These are phyloP conservation scores for Scheffersomyces cryptocercus DNA, from an alignment of 1,139 yeast species.

Conservation along the genomic window DNA sequence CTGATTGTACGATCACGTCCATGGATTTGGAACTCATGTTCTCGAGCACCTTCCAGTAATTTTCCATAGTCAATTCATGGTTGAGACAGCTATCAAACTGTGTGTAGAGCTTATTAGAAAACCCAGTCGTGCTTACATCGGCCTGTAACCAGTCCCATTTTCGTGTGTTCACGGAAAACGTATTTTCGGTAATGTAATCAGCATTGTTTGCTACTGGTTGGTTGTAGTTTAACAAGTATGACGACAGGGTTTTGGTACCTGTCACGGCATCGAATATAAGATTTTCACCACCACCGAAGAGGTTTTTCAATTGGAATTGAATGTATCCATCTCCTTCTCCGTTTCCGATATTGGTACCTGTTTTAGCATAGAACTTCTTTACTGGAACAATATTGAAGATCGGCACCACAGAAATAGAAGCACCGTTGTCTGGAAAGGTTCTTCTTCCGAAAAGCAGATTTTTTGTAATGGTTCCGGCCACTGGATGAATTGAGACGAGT, in stretches of 20 bases:
- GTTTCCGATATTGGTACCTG: constrained; percentile 94
- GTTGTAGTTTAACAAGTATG: constrained; percentile 63
- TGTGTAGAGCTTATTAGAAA: constrained; percentile 51
- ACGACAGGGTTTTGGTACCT: constrained; percentile 79
- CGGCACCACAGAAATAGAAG: constrained; percentile 51
- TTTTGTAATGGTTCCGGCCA: constrained; percentile 18
- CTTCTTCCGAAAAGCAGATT: constrained; percentile 12
- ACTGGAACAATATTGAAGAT: constrained; percentile 60
- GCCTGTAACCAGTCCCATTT: constrained; percentile 70
- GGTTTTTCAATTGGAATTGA: constrained; percentile 70
- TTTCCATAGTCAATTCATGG: constrained; percentile 68
- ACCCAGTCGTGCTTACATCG: constrained; percentile 59
- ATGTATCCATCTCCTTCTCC: constrained; percentile 95
- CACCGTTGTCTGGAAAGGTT: constrained; percentile 15
- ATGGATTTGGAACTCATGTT: constrained; percentile 39
- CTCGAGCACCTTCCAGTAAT: constrained; percentile 60
- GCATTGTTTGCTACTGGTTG: constrained; percentile 61
- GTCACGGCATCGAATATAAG: constrained; percentile 72
- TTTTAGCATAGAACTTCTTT: constrained; percentile 70
- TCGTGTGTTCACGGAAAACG: constrained; percentile 59
- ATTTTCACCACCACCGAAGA: constrained; percentile 88
- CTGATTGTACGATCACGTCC: constrained; percentile 49
- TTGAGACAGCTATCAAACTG: constrained; percentile 27
- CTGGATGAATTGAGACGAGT: constrained; percentile 38
- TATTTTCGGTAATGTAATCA: constrained; percentile 54